Evolutionary conservation across 108 stramenopile genomes (phyloP).

Genomic region (Aurantiochytrium sp.): DNA sequence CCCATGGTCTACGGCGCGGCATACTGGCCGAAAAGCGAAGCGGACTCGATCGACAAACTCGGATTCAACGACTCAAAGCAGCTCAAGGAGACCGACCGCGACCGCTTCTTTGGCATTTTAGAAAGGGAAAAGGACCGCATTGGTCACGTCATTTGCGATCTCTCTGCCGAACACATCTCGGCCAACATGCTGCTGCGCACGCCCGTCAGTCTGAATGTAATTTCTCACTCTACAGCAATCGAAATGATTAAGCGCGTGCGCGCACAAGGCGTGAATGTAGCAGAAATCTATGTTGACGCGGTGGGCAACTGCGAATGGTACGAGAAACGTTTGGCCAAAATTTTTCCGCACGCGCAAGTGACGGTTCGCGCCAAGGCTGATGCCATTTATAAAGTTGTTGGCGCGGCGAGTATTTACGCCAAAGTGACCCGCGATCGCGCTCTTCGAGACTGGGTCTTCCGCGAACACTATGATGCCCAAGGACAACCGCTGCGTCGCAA

Average conservation of each 20-base stretch:
- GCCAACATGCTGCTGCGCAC: constrained; percentile 64
- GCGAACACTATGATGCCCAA: constrained; percentile 1
- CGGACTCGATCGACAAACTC: background rate
- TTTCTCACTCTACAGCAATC: constrained; percentile 69
- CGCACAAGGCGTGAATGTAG: constrained; percentile 54
- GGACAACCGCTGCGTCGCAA: background rate
- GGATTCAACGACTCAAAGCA: constrained; percentile 77
- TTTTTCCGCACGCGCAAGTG: constrained; percentile 63
- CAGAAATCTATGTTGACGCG: constrained; percentile 65
- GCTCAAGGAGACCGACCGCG: constrained; percentile 58
- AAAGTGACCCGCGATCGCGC: constrained; percentile 64
- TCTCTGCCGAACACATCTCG: constrained; percentile 68
- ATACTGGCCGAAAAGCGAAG: constrained; percentile 58
- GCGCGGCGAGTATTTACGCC: constrained; percentile 63
- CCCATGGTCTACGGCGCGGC: constrained; percentile 76
- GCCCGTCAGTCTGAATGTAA: constrained; percentile 75
- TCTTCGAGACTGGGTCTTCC: constrained; percentile 10
- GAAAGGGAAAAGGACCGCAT: constrained; percentile 44
- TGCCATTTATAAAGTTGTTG: constrained; percentile 74
- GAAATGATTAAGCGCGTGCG: constrained; percentile 63
- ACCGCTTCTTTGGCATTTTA: constrained; percentile 45
- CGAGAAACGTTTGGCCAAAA: constrained; percentile 52
- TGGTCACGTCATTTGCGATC: constrained; percentile 62
- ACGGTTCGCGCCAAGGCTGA: constrained; percentile 83
- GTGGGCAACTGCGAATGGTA: constrained; percentile 69